Evolutionary conservation across 2,329 filamentous ascomycete genomes (phyloP), one percentile per base, ranked within the genome.

Genomic region (Coniochaeta prunicola): DNA sequence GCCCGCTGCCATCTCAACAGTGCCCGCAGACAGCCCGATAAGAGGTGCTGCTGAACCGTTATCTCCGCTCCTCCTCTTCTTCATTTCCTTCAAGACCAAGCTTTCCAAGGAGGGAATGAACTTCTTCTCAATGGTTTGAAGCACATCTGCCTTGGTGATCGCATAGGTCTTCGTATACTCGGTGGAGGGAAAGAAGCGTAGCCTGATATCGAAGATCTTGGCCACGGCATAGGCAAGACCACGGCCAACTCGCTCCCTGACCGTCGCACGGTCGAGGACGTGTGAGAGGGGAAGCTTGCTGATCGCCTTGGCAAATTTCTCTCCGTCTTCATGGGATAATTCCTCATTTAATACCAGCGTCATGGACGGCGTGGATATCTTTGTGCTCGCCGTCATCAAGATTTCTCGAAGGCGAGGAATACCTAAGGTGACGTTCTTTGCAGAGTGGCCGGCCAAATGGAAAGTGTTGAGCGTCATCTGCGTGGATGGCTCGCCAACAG

Each of bases 401-500:
- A 99, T 97, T 82, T 99, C 94, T 77, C 94, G 84, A 21, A 99
- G 82, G 76, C 94, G 91, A 60, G 94, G 94, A 70, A 99, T 97
- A 90, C 94, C 94, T 21, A 97, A 84, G 0, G 94, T 99, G 70
- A 99, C 96, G 82, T 99, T 99, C 81, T 97, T 97, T 31, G 94
- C 89, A 21, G 94, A 92, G 79, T 97, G 93, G 69, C 94, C 94
- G 73, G 94, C 94, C 84, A 99, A 90, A 83, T 99, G 94, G 84
- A 99, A 99, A 30, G 96, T 99, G 76, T 99, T 99, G 58, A 99
- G 79, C 8, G 96, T 99, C 96, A 99, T 99, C 73, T 99, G 94
- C 12, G 94, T 99, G 2, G 92, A 97, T 9, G 96, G 94, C 71
- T 99, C 96, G 70, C 94, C 94, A 45, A 99, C 87, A 33, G 93